Conservation (phyloP, 495 filamentous ascomycete genomes). For the Xylaria scruposa region DNA sequence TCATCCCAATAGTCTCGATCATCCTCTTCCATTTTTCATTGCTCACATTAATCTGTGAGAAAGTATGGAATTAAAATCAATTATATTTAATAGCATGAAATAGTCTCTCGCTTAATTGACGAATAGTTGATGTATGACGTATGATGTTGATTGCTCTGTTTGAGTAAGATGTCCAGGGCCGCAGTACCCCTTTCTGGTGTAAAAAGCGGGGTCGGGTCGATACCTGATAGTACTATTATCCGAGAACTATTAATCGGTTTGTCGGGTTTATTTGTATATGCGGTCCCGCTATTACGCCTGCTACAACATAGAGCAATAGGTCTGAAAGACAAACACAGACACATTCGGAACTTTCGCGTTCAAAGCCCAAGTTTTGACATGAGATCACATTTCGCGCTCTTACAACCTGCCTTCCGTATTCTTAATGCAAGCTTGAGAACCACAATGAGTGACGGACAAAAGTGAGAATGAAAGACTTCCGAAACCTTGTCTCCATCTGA, state of each 20-base stretch:
- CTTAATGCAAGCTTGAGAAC: background rate
- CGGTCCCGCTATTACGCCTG: background rate
- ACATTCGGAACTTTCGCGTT: background rate
- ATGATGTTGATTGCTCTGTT: background rate
- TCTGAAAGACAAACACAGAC: background rate
- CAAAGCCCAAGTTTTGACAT: background rate
- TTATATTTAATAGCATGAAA: background rate
- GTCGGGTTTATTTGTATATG: too few relatives aligned
- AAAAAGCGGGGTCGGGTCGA: too few relatives aligned
- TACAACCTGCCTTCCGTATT: background rate
- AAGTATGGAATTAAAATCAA: background rate
- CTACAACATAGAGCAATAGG: background rate
- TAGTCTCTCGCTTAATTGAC: background rate
- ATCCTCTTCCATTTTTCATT: background rate
- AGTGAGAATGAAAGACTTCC: constrained; percentile 4
- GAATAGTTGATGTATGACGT: background rate
- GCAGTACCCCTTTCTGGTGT: too few relatives aligned
- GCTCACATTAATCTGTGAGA: background rate
- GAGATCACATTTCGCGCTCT: background rate
- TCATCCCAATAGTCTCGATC: background rate
- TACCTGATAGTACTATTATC: too few relatives aligned
- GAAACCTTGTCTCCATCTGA: background rate
- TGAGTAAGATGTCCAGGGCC: background rate
- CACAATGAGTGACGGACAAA: constrained; percentile 1
- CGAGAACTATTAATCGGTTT: too few relatives aligned